Evolutionary conservation across 352 stramenopile species (phyloP), one percentile per base, ranked within the genome.

Genomic region (Thraustochytrium striatum): DNA sequence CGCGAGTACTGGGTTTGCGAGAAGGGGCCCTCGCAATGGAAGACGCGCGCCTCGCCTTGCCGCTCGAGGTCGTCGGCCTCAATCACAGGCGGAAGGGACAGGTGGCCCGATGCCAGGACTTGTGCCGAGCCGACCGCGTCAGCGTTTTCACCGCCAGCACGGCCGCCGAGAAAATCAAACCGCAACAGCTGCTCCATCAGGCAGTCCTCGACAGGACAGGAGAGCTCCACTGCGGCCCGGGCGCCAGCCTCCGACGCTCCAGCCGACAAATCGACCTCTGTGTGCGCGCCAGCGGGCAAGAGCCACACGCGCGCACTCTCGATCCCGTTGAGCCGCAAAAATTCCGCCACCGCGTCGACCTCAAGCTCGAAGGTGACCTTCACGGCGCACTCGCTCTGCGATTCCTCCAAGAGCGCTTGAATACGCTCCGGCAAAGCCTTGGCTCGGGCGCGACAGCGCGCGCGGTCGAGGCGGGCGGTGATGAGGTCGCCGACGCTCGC

Each of bases 121-220:
- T n/a, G n/a, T n/a, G n/a, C n/a, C n/a, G n/a, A n/a, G n/a, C n/a
- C n/a, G n/a, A n/a, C n/a, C n/a, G n/a, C n/a, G n/a, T n/a, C n/a
- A n/a, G n/a, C n/a, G n/a, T n/a, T n/a, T n/a, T n/a, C 13, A 2
- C n/a, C 44, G 36, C 28, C 47, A 21, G 47, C 19, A 38, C 3
- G 39, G 30, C 50, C 43, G 0, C 32, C 30, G 3, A 79, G 36
- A 11, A 79, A 16, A 47, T 79, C 69, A 16, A 79, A 72, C 38
- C 69, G 69, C 3, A 79, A 1, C 5, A 79, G 16, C 35, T 79
- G 69, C 21, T 69, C 57, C 33, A 70, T 28, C 33, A 9, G 8
- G 58, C 8, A 43, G 25, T 47, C 5, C 9, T 69, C 8, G 33
- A 7, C 33, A 69, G 21, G n/a, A n/a, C n/a, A n/a, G n/a, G n/a